Percentiles rank a stretch among this genome's conserved stretches.
Evolutionary conservation across 73 alveolate genomes (phyloP).

Genomic region (Symbiodinium pilosum): DNA sequence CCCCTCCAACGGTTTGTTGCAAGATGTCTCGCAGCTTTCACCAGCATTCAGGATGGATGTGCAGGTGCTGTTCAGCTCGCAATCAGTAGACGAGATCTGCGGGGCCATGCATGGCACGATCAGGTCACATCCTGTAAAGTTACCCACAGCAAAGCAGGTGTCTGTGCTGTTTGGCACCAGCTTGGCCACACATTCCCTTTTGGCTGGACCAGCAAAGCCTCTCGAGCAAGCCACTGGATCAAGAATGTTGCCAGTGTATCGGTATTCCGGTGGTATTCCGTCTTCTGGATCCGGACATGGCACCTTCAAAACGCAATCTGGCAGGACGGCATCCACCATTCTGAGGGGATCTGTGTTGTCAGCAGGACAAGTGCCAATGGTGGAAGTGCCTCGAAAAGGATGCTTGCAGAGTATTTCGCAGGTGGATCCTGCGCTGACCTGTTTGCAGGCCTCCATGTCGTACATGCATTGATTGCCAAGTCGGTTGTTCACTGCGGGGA

Average conservation of each 20-base stretch:
- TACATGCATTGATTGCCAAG: conserved; percentile 61
- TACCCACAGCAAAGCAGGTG: conserved; percentile 50
- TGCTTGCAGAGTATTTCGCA: conserved; percentile 55
- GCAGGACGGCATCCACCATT: conserved; percentile 39
- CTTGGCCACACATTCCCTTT: conserved; percentile 40
- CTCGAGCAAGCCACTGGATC: conserved; percentile 42
- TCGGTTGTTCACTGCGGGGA: not conserved
- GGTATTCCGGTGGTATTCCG: conserved; percentile 30
- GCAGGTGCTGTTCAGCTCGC: not conserved
- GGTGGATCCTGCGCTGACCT: not conserved
- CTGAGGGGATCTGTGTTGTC: conserved; percentile 54
- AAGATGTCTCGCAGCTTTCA: not conserved
- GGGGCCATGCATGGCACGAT: conserved; percentile 55
- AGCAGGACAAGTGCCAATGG: conserved; percentile 42
- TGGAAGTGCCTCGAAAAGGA: conserved; percentile 55
- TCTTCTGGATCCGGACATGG: conserved; percentile 68
- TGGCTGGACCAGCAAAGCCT: conserved; percentile 19
- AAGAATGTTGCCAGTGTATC: conserved; percentile 51
- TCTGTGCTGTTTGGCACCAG: conserved; percentile 43
- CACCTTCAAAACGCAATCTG: conserved; percentile 47
- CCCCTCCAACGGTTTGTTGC: not conserved
- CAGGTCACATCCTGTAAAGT: conserved; percentile 49
- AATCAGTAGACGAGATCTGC: conserved; percentile 30
- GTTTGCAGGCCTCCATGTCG: not conserved
- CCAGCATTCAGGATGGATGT: not conserved